Conservation (phyloP, 371 early-diverging fungal species). For the Mortierella sp. region DNA sequence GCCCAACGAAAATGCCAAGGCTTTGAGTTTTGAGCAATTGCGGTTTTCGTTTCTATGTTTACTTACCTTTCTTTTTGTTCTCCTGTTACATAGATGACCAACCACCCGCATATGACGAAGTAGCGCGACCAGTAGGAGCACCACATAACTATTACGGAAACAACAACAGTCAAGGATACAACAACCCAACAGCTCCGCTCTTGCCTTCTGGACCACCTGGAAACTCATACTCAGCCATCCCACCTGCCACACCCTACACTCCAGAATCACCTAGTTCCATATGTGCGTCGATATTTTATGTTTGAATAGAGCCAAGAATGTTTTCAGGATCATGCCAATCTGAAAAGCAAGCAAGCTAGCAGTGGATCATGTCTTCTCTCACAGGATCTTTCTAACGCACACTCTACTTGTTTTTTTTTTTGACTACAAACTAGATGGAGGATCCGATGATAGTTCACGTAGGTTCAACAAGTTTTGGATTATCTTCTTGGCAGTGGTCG, state of each 20-base stretch:
- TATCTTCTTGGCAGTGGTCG: constrained; percentile 6
- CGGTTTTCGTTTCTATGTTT: background rate
- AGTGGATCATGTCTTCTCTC: too few species aligned
- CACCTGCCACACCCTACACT: constrained; percentile 7
- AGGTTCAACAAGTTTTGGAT: constrained; percentile 11
- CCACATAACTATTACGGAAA: background rate
- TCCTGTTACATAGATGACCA: background rate
- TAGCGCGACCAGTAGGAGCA: background rate
- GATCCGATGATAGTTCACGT: background rate
- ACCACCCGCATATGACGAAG: background rate
- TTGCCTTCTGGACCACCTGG: background rate
- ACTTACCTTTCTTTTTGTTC: background rate
- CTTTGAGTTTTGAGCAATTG: background rate
- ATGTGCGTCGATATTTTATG: background rate
- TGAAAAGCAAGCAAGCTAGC: too few species aligned
- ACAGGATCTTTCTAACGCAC: background rate
- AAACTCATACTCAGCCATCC: background rate
- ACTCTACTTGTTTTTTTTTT: background rate
- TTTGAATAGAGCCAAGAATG: background rate
- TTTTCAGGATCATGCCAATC: too few species aligned
- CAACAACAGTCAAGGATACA: background rate
- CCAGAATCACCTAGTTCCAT: background rate
- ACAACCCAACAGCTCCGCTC: background rate
- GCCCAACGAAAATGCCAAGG: too few species aligned
- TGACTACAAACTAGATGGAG: background rate